A percentile compares a stretch with the other conserved stretches of the same genome.
phyloP scores from a whole-genome alignment of 345 rosid species.

The Alliaria petiolata region DNA sequence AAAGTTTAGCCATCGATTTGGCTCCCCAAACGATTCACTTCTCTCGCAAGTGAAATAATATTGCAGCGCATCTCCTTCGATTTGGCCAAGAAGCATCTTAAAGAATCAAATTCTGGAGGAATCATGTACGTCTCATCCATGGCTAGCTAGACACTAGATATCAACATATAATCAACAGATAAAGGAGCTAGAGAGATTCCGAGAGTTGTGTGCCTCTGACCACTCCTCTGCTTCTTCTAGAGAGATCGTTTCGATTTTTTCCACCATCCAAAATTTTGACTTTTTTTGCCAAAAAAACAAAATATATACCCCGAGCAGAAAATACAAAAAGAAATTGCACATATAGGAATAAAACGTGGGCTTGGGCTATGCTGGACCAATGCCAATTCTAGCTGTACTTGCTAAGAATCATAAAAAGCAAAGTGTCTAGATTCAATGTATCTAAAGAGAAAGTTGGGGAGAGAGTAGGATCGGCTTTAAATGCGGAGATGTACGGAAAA shows the following conservation, averaged over 20 bases:
- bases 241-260: neutral
- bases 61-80: neutral
- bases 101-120: neutral
- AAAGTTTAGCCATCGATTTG: neutral
- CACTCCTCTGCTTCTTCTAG: too few species aligned
- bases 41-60: neutral
- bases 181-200: neutral
- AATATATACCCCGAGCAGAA: neutral
- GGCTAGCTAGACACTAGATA: neutral
- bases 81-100: neutral
- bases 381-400: neutral
- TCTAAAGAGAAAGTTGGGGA: neutral
- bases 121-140: too few species aligned
- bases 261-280: neutral
- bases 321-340: neutral
- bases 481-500: neutral
- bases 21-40: neutral
- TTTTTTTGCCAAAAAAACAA: neutral
- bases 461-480: neutral
- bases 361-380: neutral
- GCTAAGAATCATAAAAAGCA: neutral
- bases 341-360: neutral
- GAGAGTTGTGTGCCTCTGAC: too few species aligned
- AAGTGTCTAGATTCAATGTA: slow-evolving; percentile 15
- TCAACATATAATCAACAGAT: too few species aligned